These are phyloP conservation scores for Aphanomyces invadans DNA, from an alignment of 352 stramenopile species.

Conservation along the genomic window DNA sequence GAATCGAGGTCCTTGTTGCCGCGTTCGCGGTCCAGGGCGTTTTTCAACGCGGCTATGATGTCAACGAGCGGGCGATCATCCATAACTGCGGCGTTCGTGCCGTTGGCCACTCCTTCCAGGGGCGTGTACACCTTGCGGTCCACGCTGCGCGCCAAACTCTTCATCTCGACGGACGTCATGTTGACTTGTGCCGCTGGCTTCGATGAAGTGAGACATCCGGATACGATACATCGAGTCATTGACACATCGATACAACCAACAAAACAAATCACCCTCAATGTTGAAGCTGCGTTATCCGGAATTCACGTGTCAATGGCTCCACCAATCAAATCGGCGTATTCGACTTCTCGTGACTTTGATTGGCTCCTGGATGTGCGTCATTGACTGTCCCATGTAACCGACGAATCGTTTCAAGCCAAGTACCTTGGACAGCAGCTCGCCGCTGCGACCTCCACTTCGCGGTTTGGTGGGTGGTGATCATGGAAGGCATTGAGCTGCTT, in stretches of 20 bases:
- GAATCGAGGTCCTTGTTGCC: neutral
- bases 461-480: too few species aligned
- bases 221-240: neutral
- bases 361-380: too few species aligned
- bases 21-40: neutral
- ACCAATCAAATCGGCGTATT: neutral
- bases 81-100: neutral
- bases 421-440: too few species aligned
- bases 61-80: neutral
- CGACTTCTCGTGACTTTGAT: neutral
- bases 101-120: neutral
- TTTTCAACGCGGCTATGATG: neutral
- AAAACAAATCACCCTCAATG: neutral
- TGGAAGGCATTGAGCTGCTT: too few species aligned
- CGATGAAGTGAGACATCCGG: neutral
- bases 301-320: neutral
- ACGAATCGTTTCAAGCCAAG: too few species aligned
- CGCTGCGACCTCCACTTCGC: too few species aligned
- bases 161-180: slow-evolving; percentile 20
- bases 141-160: slow-evolving; percentile 5
- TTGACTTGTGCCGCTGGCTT: neutral
- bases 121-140: slow-evolving; percentile 23
- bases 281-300: slow-evolving; percentile 9
- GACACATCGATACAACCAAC: neutral
- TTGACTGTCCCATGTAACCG: too few species aligned